Conservation (phyloP, 169 alveolate species). For the Theileria parva region DNA sequence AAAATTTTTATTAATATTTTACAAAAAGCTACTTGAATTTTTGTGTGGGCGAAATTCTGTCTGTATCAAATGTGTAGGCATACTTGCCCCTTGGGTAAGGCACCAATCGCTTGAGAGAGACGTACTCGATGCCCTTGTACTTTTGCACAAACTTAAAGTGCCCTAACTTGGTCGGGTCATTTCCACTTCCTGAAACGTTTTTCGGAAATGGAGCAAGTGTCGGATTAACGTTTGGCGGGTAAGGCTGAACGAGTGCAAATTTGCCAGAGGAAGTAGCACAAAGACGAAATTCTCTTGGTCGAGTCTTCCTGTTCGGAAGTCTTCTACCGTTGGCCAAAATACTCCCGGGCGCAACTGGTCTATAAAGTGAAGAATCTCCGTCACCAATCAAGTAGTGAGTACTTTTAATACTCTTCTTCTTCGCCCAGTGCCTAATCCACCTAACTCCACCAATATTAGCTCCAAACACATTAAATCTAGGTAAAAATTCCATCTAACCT, state of each 20-base stretch:
- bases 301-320: constrained; percentile 71
- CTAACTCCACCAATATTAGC: constrained; percentile 8
- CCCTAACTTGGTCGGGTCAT: constrained; percentile 65
- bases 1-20: constrained; percentile 3
- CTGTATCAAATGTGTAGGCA: constrained; percentile 52
- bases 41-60: constrained; percentile 15
- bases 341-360: constrained; percentile 59
- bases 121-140: constrained; percentile 74
- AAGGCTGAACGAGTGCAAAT: constrained; percentile 66
- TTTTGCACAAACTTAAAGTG: constrained; percentile 61
- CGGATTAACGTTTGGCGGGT: constrained; percentile 75
- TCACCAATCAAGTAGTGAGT: constrained; percentile 48
- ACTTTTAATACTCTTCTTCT: constrained; percentile 55
- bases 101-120: constrained; percentile 66
- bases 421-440: constrained; percentile 67
- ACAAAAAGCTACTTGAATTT: neutral
- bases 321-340: constrained; percentile 48
- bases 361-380: constrained; percentile 51
- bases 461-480: neutral
- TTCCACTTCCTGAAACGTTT: constrained; percentile 62
- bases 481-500: neutral
- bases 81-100: constrained; percentile 57
- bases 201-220: constrained; percentile 74
- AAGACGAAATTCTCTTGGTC: constrained; percentile 67
- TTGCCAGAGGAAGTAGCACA: constrained; percentile 64